These are phyloP conservation scores for Hortaea werneckii DNA, from an alignment of 2,329 filamentous ascomycete species.

Conservation along the genomic window DNA sequence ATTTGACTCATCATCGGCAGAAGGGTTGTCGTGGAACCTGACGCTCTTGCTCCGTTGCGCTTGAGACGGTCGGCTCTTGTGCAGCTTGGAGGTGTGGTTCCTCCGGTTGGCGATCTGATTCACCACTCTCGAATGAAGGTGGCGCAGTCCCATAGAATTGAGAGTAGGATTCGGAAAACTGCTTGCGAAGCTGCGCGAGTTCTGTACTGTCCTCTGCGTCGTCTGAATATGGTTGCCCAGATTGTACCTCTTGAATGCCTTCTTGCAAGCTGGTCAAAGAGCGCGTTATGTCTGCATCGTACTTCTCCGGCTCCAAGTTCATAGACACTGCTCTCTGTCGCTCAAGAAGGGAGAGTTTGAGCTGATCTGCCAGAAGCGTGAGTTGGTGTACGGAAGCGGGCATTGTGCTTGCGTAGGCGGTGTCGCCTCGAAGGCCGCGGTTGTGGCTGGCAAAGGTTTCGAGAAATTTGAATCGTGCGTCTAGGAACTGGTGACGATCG, in stretches of 20 bases:
- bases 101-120: constrained; percentile 29
- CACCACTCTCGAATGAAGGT: constrained; percentile 20
- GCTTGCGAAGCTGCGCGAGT: constrained; percentile 58
- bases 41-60: constrained; percentile 37
- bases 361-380: constrained; percentile 87
- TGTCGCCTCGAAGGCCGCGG: no score
- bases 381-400: constrained; percentile 53
- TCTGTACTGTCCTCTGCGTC: constrained; percentile 39
- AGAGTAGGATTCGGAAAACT: constrained; percentile 64
- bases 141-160: constrained; percentile 62
- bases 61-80: constrained; percentile 34
- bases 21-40: constrained; percentile 63
- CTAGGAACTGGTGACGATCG: no score
- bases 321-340: constrained; percentile 75
- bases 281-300: constrained; percentile 80
- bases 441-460: no score
- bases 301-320: constrained; percentile 65
- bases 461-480: no score
- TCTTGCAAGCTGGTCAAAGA: constrained; percentile 79
- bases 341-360: constrained; percentile 91
- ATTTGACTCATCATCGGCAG: constrained; percentile 19
- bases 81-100: constrained; percentile 56
- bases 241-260: constrained; percentile 61
- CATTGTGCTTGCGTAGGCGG: constrained; percentile 2
- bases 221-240: constrained; percentile 46